These are phyloP conservation scores for Penicillium polonicum DNA, from an alignment of 2,329 filamentous ascomycete species.

Conservation along the genomic window DNA sequence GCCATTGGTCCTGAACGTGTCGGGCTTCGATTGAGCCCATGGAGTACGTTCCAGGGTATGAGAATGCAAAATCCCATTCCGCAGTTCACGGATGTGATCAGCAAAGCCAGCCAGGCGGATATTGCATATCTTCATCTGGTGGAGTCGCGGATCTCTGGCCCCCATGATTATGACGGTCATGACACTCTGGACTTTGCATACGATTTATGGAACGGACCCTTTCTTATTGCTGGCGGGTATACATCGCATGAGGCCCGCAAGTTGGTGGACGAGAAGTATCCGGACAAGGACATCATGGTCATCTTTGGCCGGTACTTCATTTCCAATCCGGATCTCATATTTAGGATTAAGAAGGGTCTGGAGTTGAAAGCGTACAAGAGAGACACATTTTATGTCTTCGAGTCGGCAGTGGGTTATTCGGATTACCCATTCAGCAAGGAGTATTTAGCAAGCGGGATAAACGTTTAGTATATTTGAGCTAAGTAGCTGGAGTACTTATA, in stretches of 20 bases:
- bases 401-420: constrained; percentile 16
- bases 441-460: not conserved
- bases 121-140: constrained; percentile 62
- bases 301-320: constrained; percentile 37
- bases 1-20: constrained; percentile 45
- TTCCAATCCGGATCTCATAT: constrained; percentile 28
- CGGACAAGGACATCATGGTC: constrained; percentile 27
- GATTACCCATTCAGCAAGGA: constrained; percentile 26
- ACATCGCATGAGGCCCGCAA: constrained; percentile 36
- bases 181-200: constrained; percentile 42
- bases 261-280: constrained; percentile 30
- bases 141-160: constrained; percentile 48
- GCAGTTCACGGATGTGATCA: constrained; percentile 60
- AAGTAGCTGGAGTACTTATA: not conserved
- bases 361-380: constrained; percentile 19
- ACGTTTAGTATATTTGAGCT: not conserved
- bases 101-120: constrained; percentile 49
- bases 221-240: constrained; percentile 52
- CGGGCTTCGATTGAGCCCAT: constrained; percentile 47
- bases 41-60: constrained; percentile 45
- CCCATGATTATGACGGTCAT: not conserved
- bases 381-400: constrained; percentile 18
- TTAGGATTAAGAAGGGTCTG: constrained; percentile 19
- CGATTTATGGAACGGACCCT: constrained; percentile 46
- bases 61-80: constrained; percentile 59